Percentiles rank a stretch among this genome's conserved stretches.
phyloP scores from a whole-genome alignment of 2,329 filamentous ascomycete genomes.

The Verticillium alfalfae region DNA sequence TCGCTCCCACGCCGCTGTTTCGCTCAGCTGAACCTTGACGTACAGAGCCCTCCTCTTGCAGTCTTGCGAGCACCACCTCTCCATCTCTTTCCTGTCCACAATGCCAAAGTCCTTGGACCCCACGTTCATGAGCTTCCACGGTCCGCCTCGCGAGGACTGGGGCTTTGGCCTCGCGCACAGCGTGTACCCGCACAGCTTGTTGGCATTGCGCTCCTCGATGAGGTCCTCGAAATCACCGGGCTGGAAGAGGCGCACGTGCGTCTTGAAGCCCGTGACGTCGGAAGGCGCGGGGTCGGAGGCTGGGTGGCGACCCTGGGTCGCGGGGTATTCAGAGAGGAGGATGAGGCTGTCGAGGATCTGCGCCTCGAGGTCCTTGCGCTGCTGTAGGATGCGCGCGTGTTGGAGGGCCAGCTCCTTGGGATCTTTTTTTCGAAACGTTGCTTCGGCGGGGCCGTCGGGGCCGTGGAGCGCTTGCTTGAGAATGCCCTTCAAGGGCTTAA shows the following conservation, averaged over 20 bases:
- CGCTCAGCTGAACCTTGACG: conserved; percentile 80
- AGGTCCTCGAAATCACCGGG: conserved; percentile 85
- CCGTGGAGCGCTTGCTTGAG: conserved; percentile 52
- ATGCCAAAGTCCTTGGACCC: conserved; percentile 56
- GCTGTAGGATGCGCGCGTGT: conserved; percentile 77
- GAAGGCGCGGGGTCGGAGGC: conserved; percentile 45
- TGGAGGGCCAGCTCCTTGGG: conserved; percentile 64
- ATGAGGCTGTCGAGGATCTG: conserved; percentile 70
- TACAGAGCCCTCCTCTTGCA: conserved; percentile 80
- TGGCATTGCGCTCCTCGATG: conserved; percentile 82
- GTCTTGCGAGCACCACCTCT: conserved; percentile 79
- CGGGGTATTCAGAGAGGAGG: conserved; percentile 58
- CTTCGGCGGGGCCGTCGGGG: conserved; percentile 33
- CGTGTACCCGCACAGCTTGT: conserved; percentile 75
- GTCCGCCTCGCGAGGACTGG: conserved; percentile 49
- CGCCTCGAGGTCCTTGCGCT: conserved; percentile 72
- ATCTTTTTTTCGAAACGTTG: conserved; percentile 8
- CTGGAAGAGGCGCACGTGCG: conserved; percentile 67
- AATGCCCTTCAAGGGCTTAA: conserved; percentile 46
- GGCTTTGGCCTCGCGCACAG: conserved; percentile 66
- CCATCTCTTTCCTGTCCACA: conserved; percentile 64
- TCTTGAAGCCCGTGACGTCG: conserved; percentile 62
- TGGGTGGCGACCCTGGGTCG: conserved; percentile 23
- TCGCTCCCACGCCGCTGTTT: conserved; percentile 81
- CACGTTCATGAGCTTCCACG: conserved; percentile 60